These are phyloP conservation scores for Paecilomyces niveus DNA, from an alignment of 2,329 filamentous ascomycete species.

Conservation along the genomic window DNA sequence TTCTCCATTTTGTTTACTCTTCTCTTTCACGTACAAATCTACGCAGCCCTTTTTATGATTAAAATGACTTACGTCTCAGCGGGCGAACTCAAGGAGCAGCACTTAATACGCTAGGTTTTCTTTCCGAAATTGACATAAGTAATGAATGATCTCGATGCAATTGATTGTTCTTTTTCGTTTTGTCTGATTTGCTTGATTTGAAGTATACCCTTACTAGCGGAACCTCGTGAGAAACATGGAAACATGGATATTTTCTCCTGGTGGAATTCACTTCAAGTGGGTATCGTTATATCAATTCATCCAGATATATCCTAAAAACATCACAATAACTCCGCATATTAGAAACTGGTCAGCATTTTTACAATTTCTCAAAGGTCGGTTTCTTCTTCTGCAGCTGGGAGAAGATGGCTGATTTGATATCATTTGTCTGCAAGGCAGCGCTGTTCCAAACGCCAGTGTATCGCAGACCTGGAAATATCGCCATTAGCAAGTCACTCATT, in stretches of 20 bases:
- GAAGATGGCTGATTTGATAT: conserved; percentile 66
- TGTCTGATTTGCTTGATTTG: not conserved
- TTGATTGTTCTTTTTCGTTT: not conserved
- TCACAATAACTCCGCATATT: not conserved
- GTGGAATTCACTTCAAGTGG: no score
- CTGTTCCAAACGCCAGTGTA: conserved; percentile 88
- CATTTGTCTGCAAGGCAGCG: conserved; percentile 70
- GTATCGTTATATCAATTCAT: no score
- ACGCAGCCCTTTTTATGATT: not conserved
- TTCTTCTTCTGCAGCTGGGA: conserved; percentile 72
- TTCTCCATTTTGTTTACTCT: not conserved
- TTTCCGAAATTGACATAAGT: not conserved
- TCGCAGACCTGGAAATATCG: conserved; percentile 50
- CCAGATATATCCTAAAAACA: no score
- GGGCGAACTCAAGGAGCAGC: not conserved
- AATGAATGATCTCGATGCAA: not conserved
- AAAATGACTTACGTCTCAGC: not conserved
- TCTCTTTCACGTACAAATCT: not conserved
- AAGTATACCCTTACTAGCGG: not conserved
- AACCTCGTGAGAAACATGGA: no score
- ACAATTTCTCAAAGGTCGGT: conserved; percentile 81
- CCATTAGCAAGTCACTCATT: not conserved
- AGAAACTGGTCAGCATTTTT: conserved; percentile 3
- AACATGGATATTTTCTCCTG: no score
- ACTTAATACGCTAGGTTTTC: not conserved